phyloP scores from a whole-genome alignment of 2,329 filamentous ascomycete genomes.

The Diaporthe citriasiana region DNA sequence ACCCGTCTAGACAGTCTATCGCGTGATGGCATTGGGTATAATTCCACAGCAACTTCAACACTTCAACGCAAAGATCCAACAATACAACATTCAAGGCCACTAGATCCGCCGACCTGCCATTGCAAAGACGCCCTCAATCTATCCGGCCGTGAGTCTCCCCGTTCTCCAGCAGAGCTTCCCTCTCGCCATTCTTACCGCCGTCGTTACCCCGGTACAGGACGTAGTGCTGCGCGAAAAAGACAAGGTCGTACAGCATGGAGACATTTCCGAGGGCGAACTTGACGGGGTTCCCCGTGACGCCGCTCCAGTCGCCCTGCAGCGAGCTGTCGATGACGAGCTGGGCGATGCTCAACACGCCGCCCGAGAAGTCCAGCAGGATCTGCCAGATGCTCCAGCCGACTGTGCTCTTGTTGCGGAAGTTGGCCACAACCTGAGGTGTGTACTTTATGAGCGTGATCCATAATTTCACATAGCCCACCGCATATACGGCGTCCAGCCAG shows the following conservation, averaged over 20 bases:
- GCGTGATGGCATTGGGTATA: slow-evolving; percentile 6
- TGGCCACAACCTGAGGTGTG: slow-evolving; percentile 85
- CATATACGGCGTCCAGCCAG: slow-evolving; percentile 74
- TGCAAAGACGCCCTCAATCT: slow-evolving; percentile 46
- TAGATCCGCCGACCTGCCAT: neutral
- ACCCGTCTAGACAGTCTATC: slow-evolving; percentile 5
- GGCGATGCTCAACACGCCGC: slow-evolving; percentile 83
- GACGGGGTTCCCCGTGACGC: slow-evolving; percentile 90
- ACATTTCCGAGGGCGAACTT: slow-evolving; percentile 91
- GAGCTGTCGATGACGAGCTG: slow-evolving; percentile 90
- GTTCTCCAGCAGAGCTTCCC: slow-evolving; percentile 54
- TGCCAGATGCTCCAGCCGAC: slow-evolving; percentile 88
- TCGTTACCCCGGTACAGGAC: slow-evolving; percentile 72
- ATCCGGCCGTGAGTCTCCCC: slow-evolving; percentile 51
- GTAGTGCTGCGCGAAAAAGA: slow-evolving; percentile 93
- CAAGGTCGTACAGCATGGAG: slow-evolving; percentile 85
- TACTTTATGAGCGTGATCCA: slow-evolving; percentile 93
- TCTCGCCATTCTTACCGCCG: slow-evolving; percentile 52
- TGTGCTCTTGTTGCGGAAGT: slow-evolving; percentile 88
- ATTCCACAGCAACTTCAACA: neutral
- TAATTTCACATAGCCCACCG: slow-evolving; percentile 90
- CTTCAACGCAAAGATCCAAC: slow-evolving; percentile 1
- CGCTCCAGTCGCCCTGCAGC: slow-evolving; percentile 88
- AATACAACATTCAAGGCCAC: neutral
- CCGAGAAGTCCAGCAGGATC: slow-evolving; percentile 86